Percentiles rank a stretch among this genome's conserved stretches.
Evolutionary conservation across 1,139 yeast genomes (phyloP).

Genomic region (Kurtzmaniella quercitrusa): DNA sequence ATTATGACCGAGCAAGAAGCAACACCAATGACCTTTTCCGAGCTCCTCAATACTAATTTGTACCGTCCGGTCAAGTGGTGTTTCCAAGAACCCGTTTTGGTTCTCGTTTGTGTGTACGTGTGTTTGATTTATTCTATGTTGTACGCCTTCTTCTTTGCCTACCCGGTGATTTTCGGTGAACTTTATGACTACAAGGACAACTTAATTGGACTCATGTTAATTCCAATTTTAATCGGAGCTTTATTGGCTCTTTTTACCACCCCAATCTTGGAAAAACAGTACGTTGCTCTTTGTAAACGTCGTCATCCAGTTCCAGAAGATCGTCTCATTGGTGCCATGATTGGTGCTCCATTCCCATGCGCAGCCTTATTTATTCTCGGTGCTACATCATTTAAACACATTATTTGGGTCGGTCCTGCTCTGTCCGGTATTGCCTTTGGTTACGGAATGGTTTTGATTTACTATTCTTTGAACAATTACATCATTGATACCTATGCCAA

Average conservation of each 20-base stretch:
- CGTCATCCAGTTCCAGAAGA: constrained; percentile 84
- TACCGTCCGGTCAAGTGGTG: constrained; percentile 73
- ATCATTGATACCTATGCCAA: constrained; percentile 84
- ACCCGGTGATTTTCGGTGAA: constrained; percentile 68
- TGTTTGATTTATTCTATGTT: constrained; percentile 82
- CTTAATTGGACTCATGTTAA: constrained; percentile 74
- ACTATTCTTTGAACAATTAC: constrained; percentile 82
- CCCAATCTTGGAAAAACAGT: constrained; percentile 63
- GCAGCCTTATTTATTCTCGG: constrained; percentile 84
- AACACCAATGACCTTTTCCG: constrained; percentile 59
- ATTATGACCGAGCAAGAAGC: constrained; percentile 94
- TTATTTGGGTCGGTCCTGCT: constrained; percentile 94
- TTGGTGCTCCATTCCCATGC: constrained; percentile 88
- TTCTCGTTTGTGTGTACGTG: constrained; percentile 76
- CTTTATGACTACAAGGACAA: constrained; percentile 67
- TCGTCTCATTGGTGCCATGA: constrained; percentile 80
- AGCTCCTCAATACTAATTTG: constrained; percentile 63
- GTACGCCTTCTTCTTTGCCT: constrained; percentile 90
- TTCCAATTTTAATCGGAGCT: constrained; percentile 88
- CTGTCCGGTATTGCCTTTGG: constrained; percentile 88
- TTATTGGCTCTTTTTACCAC: constrained; percentile 66
- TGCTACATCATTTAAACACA: constrained; percentile 75
- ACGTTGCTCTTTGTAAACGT: constrained; percentile 46
- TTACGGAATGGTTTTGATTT: constrained; percentile 86
- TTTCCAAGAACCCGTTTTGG: constrained; percentile 78